Percentiles rank a stretch among this genome's conserved stretches.
phyloP scores from a whole-genome alignment of 148 eudicot species.

The Camellia japonica region DNA sequence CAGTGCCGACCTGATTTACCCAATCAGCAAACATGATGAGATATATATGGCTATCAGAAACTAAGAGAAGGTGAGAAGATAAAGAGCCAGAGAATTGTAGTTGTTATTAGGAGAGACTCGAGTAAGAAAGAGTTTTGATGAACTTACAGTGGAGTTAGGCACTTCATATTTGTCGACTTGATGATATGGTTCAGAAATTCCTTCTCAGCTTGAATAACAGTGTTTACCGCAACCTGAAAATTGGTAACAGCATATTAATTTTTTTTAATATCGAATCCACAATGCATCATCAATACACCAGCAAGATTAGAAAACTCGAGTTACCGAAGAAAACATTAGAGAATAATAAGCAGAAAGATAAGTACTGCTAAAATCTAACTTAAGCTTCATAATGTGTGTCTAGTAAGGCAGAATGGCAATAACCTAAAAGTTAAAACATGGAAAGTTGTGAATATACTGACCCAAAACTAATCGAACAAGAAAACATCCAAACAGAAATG shows the following conservation, averaged over 20 bases:
- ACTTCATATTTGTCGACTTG: slow-evolving; percentile 89
- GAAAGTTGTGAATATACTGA: background rate
- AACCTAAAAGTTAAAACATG: no score
- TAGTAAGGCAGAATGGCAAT: background rate
- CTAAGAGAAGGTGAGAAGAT: background rate
- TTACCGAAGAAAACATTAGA: background rate
- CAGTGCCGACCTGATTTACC: slow-evolving; percentile 63
- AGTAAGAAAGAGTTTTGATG: background rate
- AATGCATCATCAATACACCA: background rate
- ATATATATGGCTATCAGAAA: background rate
- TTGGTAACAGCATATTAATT: background rate
- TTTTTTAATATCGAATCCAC: background rate
- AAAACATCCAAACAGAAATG: background rate
- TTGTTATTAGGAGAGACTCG: background rate
- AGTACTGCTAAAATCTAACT: background rate
- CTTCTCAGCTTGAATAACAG: slow-evolving; percentile 73
- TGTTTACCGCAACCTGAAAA: slow-evolving; percentile 77
- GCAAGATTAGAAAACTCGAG: background rate
- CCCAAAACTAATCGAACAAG: background rate
- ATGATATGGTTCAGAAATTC: slow-evolving; percentile 82
- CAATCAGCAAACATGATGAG: slow-evolving; percentile 9
- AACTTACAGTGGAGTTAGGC: slow-evolving; percentile 79
- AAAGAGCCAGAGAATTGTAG: background rate
- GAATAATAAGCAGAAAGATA: background rate
- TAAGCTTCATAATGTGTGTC: background rate